A percentile compares a stretch with the other conserved stretches of the same genome.
Conservation (phyloP, 306 rosid species). For the Mucuna pruriens region DNA sequence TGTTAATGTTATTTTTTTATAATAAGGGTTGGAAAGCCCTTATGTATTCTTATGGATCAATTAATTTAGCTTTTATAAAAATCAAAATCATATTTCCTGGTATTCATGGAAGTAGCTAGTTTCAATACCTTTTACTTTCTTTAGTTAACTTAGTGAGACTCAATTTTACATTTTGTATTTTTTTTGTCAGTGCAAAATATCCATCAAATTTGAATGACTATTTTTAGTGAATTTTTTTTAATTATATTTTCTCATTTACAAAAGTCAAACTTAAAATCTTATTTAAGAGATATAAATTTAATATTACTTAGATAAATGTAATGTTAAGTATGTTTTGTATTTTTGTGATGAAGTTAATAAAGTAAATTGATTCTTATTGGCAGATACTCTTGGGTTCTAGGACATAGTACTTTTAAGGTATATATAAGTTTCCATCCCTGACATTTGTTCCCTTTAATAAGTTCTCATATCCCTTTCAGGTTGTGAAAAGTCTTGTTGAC, state of each 20-base stretch:
- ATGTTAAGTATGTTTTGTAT: no score
- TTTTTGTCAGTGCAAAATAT: no score
- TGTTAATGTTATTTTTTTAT: not conserved
- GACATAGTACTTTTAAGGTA: not conserved
- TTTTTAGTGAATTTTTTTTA: no score
- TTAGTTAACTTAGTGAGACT: not conserved
- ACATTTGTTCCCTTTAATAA: not conserved
- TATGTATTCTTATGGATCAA: not conserved
- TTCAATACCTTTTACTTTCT: not conserved
- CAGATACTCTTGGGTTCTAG: constrained; percentile 25
- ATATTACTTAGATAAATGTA: no score
- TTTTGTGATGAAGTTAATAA: not conserved
- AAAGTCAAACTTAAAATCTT: no score
- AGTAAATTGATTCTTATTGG: not conserved
- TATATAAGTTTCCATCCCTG: not conserved
- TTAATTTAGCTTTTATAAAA: not conserved
- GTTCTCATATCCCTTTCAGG: constrained; percentile 6
- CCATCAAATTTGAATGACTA: no score
- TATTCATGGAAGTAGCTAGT: not conserved
- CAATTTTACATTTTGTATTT: no score
- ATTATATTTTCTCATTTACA: no score
- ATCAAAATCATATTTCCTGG: not conserved
- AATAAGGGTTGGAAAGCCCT: not conserved
- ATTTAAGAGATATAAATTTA: no score
- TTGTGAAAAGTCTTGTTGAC: not conserved